These are phyloP conservation scores for Tricharina praecox DNA, from an alignment of 495 filamentous ascomycete genomes.

Conservation along the genomic window DNA sequence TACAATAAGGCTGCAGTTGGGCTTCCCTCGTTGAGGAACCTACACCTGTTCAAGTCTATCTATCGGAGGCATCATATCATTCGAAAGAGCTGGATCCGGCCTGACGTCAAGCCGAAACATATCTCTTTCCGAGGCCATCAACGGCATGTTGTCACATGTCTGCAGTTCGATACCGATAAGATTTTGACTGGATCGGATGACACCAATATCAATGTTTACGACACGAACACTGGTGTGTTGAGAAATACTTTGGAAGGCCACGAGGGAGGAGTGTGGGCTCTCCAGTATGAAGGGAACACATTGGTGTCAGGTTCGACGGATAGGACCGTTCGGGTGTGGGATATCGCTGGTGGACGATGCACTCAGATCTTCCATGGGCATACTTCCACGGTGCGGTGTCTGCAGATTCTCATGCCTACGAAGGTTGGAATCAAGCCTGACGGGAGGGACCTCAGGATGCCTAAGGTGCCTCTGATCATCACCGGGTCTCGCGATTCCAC, in stretches of 20 bases:
- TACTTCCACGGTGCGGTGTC: slow-evolving; percentile 87
- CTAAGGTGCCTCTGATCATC: slow-evolving; percentile 83
- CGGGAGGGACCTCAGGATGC: slow-evolving; percentile 71
- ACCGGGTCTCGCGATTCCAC: slow-evolving; percentile 94
- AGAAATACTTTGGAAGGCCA: slow-evolving; percentile 74
- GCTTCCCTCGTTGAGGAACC: slow-evolving; percentile 53
- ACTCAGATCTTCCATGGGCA: slow-evolving; percentile 94
- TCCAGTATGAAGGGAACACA: slow-evolving; percentile 89
- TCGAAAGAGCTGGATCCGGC: slow-evolving; percentile 73
- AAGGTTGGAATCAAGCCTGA: slow-evolving; percentile 53
- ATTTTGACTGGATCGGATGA: slow-evolving; percentile 96
- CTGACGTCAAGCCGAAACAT: slow-evolving; percentile 72
- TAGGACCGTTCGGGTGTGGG: slow-evolving; percentile 90
- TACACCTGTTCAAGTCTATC: slow-evolving; percentile 91
- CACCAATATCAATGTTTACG: slow-evolving; percentile 94
- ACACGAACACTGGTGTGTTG: slow-evolving; percentile 82
- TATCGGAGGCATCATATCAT: slow-evolving; percentile 86
- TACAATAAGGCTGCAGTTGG: slow-evolving; percentile 71
- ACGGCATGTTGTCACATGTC: slow-evolving; percentile 88
- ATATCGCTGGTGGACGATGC: slow-evolving; percentile 79
- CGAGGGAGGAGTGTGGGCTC: slow-evolving; percentile 93
- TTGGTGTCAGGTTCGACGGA: slow-evolving; percentile 95
- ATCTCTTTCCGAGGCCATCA: slow-evolving; percentile 92
- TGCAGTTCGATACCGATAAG: slow-evolving; percentile 95
- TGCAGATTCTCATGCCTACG: slow-evolving; percentile 84